Evolutionary conservation across 306 rosid species (phyloP), one percentile per base, ranked within the genome.

Genomic region (Hippophae rhamnoides): DNA sequence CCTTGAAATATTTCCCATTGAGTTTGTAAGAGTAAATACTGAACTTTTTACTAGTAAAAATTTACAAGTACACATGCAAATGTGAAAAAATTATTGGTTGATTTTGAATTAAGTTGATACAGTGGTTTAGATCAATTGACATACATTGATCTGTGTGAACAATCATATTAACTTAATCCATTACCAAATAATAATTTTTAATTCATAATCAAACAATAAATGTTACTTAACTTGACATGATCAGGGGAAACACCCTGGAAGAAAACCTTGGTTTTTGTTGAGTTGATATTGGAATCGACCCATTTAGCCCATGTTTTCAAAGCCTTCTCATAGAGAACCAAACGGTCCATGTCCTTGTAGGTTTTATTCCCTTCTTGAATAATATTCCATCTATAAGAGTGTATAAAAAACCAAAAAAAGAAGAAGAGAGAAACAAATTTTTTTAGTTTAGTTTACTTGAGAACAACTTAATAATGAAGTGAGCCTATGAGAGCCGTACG

Each of bases 241-340:
- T 86, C 95, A 0, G 95, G 97, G 25, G 95, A 89, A 4, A 89
- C 69, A 12, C 90, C 97, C 69, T 89, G 97, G 41, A 82, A 89
- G 72, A 86, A 76, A 38, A 89, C 83, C 47, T 8, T 74, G 13
- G 94, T 78, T 62, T 65, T 65, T 1, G 64, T 42, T 7, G 79
- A 71, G 57, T 86, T 70, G 27, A 82, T 59, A 43, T 75, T 78
- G 57, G 5, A 9, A 58, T 84, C 78, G 13, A 86, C 68, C 97
- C 97, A 89, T 40, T 63, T 73, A 12, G 95, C 89, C 97, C 97
- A 89, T 40, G 90, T 89, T 1, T 56, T 78, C 58, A 89, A 11
- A 53, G 54, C 97, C 64, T 78, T 82, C 83, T 84, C 87, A 41
- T 70, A 89, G 1, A 83, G 93, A 45, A 68, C 81, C 72, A 89